phyloP scores from a whole-genome alignment of 2,329 filamentous ascomycete genomes.

The Pseudohalonectria lignicola region DNA sequence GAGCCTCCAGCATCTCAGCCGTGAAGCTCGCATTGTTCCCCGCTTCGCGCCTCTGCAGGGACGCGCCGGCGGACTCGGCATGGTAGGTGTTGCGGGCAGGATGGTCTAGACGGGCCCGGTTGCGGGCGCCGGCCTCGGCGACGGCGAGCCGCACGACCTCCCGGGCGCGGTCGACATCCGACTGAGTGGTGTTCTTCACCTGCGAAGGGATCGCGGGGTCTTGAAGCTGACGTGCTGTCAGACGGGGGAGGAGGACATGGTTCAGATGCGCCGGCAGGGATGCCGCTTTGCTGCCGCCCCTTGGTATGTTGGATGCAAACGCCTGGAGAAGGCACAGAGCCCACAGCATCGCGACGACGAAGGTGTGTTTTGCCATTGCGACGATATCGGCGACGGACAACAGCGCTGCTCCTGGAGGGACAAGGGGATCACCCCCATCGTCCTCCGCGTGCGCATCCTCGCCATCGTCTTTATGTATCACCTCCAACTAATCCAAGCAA shows the following conservation, averaged over 20 bases:
- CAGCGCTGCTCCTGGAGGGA: too few species aligned
- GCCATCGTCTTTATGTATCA: too few species aligned
- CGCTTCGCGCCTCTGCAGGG: neutral
- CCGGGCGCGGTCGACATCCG: neutral
- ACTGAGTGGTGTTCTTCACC: neutral
- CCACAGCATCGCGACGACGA: too few species aligned
- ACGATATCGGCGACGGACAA: too few species aligned
- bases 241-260: neutral
- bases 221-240: neutral
- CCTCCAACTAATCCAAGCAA: too few species aligned
- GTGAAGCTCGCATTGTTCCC: neutral
- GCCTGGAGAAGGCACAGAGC: too few species aligned
- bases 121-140: slow-evolving; percentile 1
- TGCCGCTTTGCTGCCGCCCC: too few species aligned
- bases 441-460: too few species aligned
- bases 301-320: too few species aligned
- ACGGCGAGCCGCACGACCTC: slow-evolving; percentile 1
- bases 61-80: neutral
- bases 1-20: neutral
- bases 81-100: slow-evolving; percentile 3
- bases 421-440: too few species aligned
- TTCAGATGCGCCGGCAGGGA: too few species aligned
- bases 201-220: neutral
- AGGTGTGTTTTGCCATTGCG: too few species aligned
- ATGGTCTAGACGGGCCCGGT: neutral